Conservation (phyloP, 768 basidiomycete genomes). For the Hygrocybe coccinea region DNA sequence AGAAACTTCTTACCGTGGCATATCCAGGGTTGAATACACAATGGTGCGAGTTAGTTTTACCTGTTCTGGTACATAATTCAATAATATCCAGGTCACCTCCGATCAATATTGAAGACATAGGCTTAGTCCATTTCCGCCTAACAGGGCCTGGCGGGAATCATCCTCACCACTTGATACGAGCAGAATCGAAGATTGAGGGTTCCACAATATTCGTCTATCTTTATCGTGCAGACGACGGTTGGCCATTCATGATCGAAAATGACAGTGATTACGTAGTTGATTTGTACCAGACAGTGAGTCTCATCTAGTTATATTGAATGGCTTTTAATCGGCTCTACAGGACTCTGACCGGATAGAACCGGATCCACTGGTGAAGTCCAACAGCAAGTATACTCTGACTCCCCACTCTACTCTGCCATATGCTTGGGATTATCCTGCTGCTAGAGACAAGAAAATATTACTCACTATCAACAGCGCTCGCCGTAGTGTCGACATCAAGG, state of each 20-base stretch:
- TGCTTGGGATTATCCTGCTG: conserved; percentile 92
- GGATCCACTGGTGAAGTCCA: conserved; percentile 26
- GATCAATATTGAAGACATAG: conserved; percentile 89
- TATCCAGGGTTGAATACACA: conserved; percentile 78
- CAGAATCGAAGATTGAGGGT: conserved; percentile 77
- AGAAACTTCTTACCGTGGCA: conserved; percentile 78
- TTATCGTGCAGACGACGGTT: conserved; percentile 57
- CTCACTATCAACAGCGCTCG: conserved; percentile 57
- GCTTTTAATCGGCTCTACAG: conserved; percentile 31
- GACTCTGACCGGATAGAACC: conserved; percentile 41
- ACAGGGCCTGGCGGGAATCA: conserved; percentile 35
- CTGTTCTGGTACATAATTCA: conserved; percentile 1
- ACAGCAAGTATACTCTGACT: conserved; percentile 51
- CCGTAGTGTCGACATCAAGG: conserved; percentile 83
- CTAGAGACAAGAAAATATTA: conserved; percentile 70
- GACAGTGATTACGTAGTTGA: conserved; percentile 66
- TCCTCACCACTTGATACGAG: conserved; percentile 54
- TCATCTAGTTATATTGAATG: neutral
- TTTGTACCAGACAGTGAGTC: conserved; percentile 67
- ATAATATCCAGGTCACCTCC: conserved; percentile 73
- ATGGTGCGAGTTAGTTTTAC: conserved; percentile 53
- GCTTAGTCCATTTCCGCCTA: conserved; percentile 71
- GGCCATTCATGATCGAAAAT: conserved; percentile 92
- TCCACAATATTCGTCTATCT: conserved; percentile 87
- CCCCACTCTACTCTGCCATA: conserved; percentile 59